Percentiles rank a stretch among this genome's conserved stretches.
Evolutionary conservation across 2,329 filamentous ascomycete species (phyloP).

Genomic region (Capronia americana): DNA sequence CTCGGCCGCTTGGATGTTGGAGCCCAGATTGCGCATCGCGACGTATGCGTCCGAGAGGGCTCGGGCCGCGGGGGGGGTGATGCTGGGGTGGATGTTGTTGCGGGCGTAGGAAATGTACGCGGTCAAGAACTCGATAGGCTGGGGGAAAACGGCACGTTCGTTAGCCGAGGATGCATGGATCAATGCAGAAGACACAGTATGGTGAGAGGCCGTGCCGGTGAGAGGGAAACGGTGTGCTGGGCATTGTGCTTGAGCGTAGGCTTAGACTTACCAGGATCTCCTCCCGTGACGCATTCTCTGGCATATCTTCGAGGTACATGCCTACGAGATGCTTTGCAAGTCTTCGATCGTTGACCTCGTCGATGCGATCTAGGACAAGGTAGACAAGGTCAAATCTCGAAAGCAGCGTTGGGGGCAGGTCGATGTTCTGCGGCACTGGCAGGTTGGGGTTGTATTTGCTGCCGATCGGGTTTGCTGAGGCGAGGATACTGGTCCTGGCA

Average conservation of each 20-base stretch:
- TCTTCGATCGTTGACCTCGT: constrained; percentile 86
- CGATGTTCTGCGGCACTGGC: constrained; percentile 96
- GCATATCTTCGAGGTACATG: constrained; percentile 95
- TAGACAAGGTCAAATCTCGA: constrained; percentile 98
- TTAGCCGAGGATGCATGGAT: neutral
- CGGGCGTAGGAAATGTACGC: constrained; percentile 97
- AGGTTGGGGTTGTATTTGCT: constrained; percentile 97
- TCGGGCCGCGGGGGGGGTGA: constrained; percentile 79
- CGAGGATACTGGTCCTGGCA: constrained; percentile 91
- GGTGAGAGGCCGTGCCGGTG: neutral
- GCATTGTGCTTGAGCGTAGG: neutral
- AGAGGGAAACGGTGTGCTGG: neutral
- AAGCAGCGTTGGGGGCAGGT: constrained; percentile 90
- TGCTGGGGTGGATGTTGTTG: constrained; percentile 78
- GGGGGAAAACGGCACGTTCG: constrained; percentile 28
- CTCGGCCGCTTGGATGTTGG: constrained; percentile 84
- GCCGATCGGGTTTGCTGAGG: constrained; percentile 96
- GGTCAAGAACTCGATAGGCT: constrained; percentile 95
- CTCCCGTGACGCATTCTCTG: constrained; percentile 76
- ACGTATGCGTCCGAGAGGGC: constrained; percentile 89
- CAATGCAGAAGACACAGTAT: neutral
- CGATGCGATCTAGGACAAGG: constrained; percentile 89
- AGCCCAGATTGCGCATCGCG: constrained; percentile 90
- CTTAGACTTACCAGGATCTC: constrained; percentile 76
- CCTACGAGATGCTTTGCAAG: constrained; percentile 90